Base-by-base conservation (phyloP, 495 filamentous ascomycete genomes). In the Melanomma pulvis-pyrius region DNA sequence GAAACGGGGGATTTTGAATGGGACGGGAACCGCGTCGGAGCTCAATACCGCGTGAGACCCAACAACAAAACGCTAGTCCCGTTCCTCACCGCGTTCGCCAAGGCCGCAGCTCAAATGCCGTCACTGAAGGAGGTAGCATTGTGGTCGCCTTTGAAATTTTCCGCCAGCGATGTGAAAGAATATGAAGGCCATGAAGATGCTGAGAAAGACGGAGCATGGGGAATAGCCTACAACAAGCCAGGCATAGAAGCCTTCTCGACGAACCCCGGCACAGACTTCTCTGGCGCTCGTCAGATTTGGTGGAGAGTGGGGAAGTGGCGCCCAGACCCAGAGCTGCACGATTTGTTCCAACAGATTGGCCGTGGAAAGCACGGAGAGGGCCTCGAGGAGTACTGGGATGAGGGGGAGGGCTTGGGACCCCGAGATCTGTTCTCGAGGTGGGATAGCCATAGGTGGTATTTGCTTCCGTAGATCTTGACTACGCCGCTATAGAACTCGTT, bases 1-100 rank as follows among this genome's bases (percentile, higher is more conserved):
- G 39, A 55, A 22, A 26, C 13, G 1, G 3, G 24, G 11, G 49
- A 63, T 9, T 9, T 13, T 11, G 44, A 21, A 2, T 34, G 30
- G 13, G 34, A 49, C 11, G 49, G 47, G 24, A n/a, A 17, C 36
- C 7, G 24, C 12, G 11, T 46, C 21, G 1, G 5, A 3, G 29
- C n/a, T 1, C 19, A 22, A 17, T 63, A 55, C 22, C 60, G 60
- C 9, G 30, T 63, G 4, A 2, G 11, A 24, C 60, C 60, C 12
- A 46, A 54, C 25, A 22, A 54, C 21, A 4, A 39, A 2, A 29
- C 29, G 3, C 26, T 63, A 3, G 34, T 25, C 4, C 60, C 60
- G 15, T 54, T 63, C 24, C 60, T 63, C 26, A 32, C 24, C 1
- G 30, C 6, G 4, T 63, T 63, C 25, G 60, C 60, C 22, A 63